phyloP scores from a whole-genome alignment of 2,329 filamentous ascomycete species.

The Helotiales sp. region DNA sequence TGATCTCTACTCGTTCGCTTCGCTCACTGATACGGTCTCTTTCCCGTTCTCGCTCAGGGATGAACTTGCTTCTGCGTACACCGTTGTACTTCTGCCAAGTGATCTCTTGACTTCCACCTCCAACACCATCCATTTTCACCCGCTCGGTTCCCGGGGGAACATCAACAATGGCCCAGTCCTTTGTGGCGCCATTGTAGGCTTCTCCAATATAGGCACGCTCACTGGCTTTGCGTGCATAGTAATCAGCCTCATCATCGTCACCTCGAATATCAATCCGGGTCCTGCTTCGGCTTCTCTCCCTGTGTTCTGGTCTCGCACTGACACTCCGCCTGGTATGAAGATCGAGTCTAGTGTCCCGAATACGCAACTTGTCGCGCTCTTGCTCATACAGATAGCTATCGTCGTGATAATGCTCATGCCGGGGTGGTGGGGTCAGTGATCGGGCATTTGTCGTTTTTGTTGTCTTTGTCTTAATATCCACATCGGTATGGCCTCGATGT shows the following conservation, averaged over 20 bases:
- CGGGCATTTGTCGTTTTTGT: slow-evolving; percentile 23
- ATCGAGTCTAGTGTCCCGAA: slow-evolving; percentile 45
- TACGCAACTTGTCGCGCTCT: slow-evolving; percentile 39
- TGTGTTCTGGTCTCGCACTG: slow-evolving; percentile 34
- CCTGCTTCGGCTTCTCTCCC: slow-evolving; percentile 24
- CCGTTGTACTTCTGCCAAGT: slow-evolving; percentile 82
- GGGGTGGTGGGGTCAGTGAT: slow-evolving; percentile 30
- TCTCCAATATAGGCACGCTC: slow-evolving; percentile 75
- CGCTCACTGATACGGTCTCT: slow-evolving; percentile 25
- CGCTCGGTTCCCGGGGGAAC: slow-evolving; percentile 83
- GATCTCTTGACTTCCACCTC: slow-evolving; percentile 76
- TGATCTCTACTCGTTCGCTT: slow-evolving; percentile 28
- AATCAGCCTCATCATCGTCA: slow-evolving; percentile 58
- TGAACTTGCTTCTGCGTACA: slow-evolving; percentile 74
- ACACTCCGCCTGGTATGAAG: slow-evolving; percentile 37
- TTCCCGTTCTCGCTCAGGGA: slow-evolving; percentile 63
- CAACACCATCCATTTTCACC: slow-evolving; percentile 80
- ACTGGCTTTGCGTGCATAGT: slow-evolving; percentile 69
- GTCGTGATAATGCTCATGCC: slow-evolving; percentile 56
- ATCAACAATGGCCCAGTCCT: slow-evolving; percentile 82
- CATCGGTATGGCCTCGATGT: slow-evolving; percentile 59
- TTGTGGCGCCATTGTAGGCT: slow-evolving; percentile 74
- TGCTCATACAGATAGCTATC: slow-evolving; percentile 70
- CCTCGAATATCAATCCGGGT: slow-evolving; percentile 36
- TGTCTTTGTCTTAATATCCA: slow-evolving; percentile 53